Conservation (phyloP, 805 yeast species). For the Cephaloascus fragrans region DNA sequence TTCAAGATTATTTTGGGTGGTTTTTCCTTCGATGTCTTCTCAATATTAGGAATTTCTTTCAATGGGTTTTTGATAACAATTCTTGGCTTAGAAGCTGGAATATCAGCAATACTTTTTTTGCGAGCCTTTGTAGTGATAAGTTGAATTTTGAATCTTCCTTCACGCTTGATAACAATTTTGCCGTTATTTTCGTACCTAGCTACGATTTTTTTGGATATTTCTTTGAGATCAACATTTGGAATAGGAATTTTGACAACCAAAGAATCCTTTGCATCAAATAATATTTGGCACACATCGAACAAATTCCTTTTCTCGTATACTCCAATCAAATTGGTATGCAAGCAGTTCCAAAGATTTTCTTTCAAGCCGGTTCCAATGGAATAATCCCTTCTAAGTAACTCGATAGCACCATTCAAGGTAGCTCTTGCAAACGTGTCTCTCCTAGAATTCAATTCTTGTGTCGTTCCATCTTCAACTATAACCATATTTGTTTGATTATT, state of each 20-base stretch:
- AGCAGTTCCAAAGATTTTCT: conserved; percentile 54
- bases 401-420: conserved; percentile 56
- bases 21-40: too few species aligned
- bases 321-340: conserved; percentile 53
- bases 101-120: conserved; percentile 2
- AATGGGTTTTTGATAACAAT: not conserved
- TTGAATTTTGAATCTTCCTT: conserved; percentile 47
- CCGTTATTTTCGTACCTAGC: conserved; percentile 47
- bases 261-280: conserved; percentile 53
- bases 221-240: conserved; percentile 46
- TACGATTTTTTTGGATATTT: conserved; percentile 43
- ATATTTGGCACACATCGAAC: conserved; percentile 54
- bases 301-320: conserved; percentile 51
- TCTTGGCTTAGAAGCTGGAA: conserved; percentile 9
- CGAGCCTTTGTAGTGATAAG: conserved; percentile 17
- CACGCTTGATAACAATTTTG: conserved; percentile 49
- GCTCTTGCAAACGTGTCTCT: conserved; percentile 59
- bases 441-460: conserved; percentile 35
- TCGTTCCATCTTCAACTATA: conserved; percentile 45
- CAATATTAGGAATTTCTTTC: too few species aligned
- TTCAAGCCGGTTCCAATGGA: conserved; percentile 48
- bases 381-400: conserved; percentile 50
- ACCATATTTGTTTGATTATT: conserved; percentile 31
- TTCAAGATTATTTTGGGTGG: too few species aligned
- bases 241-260: conserved; percentile 52